Percentiles rank a stretch among this genome's conserved stretches.
Conservation (phyloP, 257 asterid species). For the Ajuga chamaepitys region DNA sequence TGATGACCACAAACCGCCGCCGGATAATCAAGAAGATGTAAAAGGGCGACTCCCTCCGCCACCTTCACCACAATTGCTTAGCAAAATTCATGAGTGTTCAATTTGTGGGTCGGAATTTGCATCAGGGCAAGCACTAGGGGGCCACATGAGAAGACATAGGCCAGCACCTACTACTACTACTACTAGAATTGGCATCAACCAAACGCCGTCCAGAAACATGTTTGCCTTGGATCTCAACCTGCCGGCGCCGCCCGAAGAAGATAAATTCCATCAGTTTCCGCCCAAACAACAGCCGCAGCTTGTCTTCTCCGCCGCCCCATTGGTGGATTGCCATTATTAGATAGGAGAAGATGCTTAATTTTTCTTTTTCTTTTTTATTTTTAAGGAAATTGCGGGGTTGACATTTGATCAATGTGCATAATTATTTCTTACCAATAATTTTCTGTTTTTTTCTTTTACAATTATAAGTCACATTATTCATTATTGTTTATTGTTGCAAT, state of each 20-base stretch:
- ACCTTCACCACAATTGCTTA: slow-evolving; percentile 3
- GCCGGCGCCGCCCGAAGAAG: slow-evolving; percentile 68
- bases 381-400: slow-evolving; percentile 28
- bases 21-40: slow-evolving; percentile 2
- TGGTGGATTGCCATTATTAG: slow-evolving; percentile 71
- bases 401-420: slow-evolving; percentile 33
- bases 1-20: slow-evolving; percentile 24
- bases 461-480: slow-evolving; percentile 19
- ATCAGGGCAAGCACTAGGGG: slow-evolving; percentile 90
- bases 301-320: slow-evolving; percentile 46
- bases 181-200: not conserved
- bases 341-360: too few species aligned
- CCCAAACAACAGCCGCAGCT: slow-evolving; percentile 27
- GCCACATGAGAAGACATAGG: slow-evolving; percentile 89
- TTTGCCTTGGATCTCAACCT: slow-evolving; percentile 66
- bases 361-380: too few species aligned
- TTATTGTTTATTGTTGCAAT: slow-evolving; percentile 12
- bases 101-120: slow-evolving; percentile 76
- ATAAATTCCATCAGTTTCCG: slow-evolving; percentile 21
- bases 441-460: not conserved
- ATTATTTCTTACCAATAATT: slow-evolving; percentile 11
- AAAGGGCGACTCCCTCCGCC: slow-evolving; percentile 10
- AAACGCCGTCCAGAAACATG: slow-evolving; percentile 22
- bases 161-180: slow-evolving; percentile 8
- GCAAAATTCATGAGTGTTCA: slow-evolving; percentile 65